Conservation (phyloP, 257 asterid genomes). For the Pogostemon cablin region DNA sequence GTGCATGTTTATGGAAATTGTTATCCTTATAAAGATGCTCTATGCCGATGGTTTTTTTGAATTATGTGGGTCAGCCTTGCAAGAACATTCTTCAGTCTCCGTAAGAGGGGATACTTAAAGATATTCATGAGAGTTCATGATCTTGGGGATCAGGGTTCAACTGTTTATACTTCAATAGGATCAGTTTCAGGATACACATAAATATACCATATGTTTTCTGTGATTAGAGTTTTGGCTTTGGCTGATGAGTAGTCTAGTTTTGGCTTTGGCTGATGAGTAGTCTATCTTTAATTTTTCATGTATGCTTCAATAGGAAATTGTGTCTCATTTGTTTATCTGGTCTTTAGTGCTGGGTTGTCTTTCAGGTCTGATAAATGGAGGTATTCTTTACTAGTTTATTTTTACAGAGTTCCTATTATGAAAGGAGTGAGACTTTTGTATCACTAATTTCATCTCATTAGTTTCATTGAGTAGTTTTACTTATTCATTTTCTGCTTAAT, state of each 20-base stretch:
- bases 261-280: background rate
- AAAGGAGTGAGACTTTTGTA: background rate
- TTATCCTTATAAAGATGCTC: background rate
- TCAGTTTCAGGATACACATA: no score
- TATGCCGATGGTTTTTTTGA: background rate
- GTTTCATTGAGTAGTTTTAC: slow-evolving; percentile 2
- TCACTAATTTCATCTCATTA: slow-evolving; percentile 15
- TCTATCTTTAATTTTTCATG: slow-evolving; percentile 9
- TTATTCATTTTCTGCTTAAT: background rate
- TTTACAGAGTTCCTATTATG: slow-evolving; percentile 9
- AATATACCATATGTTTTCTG: no score
- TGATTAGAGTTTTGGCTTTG: no score
- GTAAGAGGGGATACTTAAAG: no score
- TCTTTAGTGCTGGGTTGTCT: slow-evolving; percentile 1
- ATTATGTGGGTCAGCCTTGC: no score
- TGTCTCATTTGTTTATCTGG: background rate
- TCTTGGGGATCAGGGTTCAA: no score
- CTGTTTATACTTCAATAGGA: no score
- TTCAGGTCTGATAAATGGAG: slow-evolving; percentile 15
- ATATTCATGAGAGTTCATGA: no score
- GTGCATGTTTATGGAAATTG: no score
- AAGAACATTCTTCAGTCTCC: no score
- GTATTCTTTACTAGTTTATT: slow-evolving; percentile 15
- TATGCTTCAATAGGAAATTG: background rate
- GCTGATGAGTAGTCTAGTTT: background rate